Percentiles rank a stretch among this genome's conserved stretches.
phyloP scores from a whole-genome alignment of 345 rosid species.

The Atalantia buxifolia region DNA sequence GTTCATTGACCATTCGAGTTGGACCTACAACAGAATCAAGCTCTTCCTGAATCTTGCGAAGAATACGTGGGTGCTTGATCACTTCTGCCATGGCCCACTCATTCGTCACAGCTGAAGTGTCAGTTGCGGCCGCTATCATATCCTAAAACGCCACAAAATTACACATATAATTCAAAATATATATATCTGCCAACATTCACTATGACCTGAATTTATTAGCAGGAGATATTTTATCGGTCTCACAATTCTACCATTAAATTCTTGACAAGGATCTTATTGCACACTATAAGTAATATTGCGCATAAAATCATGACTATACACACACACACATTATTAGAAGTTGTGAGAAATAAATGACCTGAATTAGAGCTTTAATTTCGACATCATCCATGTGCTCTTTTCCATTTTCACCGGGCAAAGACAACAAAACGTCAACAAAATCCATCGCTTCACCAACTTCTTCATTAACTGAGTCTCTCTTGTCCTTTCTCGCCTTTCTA shows the following conservation, averaged over 20 bases:
- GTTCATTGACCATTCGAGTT: constrained; percentile 62
- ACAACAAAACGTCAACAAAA: constrained; percentile 81
- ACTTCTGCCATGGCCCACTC: constrained; percentile 99
- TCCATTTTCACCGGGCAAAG: constrained; percentile 73
- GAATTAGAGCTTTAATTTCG: constrained; percentile 88
- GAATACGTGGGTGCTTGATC: constrained; percentile 74
- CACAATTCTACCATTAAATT: too few relatives aligned
- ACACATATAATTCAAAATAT: too few relatives aligned
- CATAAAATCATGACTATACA: too few relatives aligned
- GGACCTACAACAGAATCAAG: constrained; percentile 64
- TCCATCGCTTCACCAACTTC: constrained; percentile 46
- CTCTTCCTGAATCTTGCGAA: constrained; percentile 64
- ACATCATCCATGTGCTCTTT: constrained; percentile 62
- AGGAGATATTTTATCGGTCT: too few relatives aligned
- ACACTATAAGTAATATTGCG: too few relatives aligned
- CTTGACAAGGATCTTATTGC: too few relatives aligned
- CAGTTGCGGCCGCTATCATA: constrained; percentile 96
- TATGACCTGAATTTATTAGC: too few relatives aligned
- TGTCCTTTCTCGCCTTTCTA: constrained; percentile 27
- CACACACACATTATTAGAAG: neutral
- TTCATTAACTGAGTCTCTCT: neutral
- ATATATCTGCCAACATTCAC: too few relatives aligned
- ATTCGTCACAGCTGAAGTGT: constrained; percentile 90
- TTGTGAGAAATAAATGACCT: constrained; percentile 30
- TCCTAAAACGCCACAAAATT: constrained; percentile 38